phyloP scores from a whole-genome alignment of 139 green algal genomes.

The Chlamydomonas sphaeroides region DNA sequence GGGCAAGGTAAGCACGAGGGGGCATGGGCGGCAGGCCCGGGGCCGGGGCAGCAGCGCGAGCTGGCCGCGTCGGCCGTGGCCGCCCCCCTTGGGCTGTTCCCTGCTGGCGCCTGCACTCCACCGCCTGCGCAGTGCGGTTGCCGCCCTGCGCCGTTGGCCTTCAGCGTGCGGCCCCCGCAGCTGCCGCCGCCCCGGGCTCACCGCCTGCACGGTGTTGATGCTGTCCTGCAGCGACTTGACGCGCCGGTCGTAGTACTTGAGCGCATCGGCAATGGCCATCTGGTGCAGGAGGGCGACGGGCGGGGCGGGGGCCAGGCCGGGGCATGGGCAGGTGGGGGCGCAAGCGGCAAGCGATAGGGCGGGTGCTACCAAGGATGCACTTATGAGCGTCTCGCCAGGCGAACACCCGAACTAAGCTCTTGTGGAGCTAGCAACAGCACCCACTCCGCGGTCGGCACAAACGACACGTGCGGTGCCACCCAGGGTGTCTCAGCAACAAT shows the following conservation, averaged over 20 bases:
- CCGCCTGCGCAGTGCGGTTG: background rate
- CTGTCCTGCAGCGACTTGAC: slow-evolving; percentile 72
- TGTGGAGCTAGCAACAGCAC: no score
- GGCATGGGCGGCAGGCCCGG: background rate
- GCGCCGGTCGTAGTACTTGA: slow-evolving; percentile 82
- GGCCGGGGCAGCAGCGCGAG: background rate
- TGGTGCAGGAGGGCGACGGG: slow-evolving; percentile 36
- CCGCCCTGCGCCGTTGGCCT: no score
- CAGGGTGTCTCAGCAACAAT: no score
- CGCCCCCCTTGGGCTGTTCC: background rate
- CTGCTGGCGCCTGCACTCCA: background rate
- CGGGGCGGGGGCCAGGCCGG: no score
- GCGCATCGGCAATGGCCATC: slow-evolving; percentile 66
- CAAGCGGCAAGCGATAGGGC: background rate
- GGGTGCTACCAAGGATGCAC: no score
- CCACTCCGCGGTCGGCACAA: no score
- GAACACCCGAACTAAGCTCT: background rate
- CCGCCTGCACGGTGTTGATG: slow-evolving; percentile 58
- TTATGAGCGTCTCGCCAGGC: background rate
- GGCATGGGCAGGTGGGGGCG: background rate
- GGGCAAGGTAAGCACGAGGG: background rate
- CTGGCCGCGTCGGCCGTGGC: no score
- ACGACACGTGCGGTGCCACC: no score
- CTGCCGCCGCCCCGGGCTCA: background rate
- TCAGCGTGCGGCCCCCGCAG: no score